These are phyloP conservation scores for Xylariales sp. DNA, from an alignment of 2,329 filamentous ascomycete species.

Conservation along the genomic window DNA sequence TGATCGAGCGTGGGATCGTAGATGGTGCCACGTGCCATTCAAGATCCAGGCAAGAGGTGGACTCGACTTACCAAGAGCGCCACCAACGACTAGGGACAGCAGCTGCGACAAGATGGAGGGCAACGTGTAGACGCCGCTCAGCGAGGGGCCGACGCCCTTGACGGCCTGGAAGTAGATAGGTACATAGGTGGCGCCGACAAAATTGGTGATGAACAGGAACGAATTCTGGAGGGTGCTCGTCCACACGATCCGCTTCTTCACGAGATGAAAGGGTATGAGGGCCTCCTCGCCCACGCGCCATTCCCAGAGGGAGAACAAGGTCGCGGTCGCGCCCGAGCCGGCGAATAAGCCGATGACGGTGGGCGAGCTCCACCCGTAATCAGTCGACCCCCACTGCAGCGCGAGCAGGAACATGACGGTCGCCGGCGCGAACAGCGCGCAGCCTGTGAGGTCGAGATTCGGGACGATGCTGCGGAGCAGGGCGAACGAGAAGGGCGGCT, in stretches of 20 bases:
- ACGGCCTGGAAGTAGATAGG: slow-evolving; percentile 31
- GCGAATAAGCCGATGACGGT: slow-evolving; percentile 42
- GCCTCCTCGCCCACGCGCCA: slow-evolving; percentile 40
- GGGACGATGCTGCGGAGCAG: slow-evolving; percentile 27
- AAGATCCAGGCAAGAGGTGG: not conserved
- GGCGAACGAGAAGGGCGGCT: slow-evolving; percentile 17
- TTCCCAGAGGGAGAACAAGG: slow-evolving; percentile 43
- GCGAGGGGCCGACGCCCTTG: slow-evolving; percentile 14
- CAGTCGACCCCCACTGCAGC: slow-evolving; percentile 47
- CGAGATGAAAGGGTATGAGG: slow-evolving; percentile 38
- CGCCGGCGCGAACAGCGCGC: slow-evolving; percentile 46
- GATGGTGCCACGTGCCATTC: not conserved
- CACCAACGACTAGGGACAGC: slow-evolving; percentile 1
- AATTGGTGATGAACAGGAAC: slow-evolving; percentile 9
- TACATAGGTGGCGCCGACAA: slow-evolving; percentile 13
- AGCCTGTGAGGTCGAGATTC: slow-evolving; percentile 36
- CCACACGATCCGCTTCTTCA: slow-evolving; percentile 39
- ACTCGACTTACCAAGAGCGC: slow-evolving; percentile 15
- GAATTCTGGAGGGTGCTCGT: slow-evolving; percentile 21
- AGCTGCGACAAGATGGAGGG: slow-evolving; percentile 15
- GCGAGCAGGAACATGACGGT: slow-evolving; percentile 49
- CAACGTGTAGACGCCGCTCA: slow-evolving; percentile 22
- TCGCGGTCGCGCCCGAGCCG: slow-evolving; percentile 34
- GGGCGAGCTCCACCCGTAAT: slow-evolving; percentile 45
- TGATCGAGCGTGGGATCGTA: not conserved